Conservation (phyloP, 176 grass and related monocot genomes). For the Otatea glauca region DNA sequence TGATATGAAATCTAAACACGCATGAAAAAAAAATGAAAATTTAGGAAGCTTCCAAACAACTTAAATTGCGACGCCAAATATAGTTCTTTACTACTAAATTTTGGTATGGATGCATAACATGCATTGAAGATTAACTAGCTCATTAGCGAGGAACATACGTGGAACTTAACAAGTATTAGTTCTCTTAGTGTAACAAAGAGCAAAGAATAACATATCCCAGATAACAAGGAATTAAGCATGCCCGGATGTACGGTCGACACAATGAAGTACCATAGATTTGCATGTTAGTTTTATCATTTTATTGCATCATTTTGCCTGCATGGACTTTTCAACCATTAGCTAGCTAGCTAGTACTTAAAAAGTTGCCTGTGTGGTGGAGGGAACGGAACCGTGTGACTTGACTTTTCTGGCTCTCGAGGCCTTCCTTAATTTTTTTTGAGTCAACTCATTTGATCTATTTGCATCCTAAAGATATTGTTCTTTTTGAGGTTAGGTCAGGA, state of each 20-base stretch:
- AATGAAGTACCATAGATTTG: not conserved
- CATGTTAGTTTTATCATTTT: not conserved
- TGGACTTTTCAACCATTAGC: conserved; percentile 27
- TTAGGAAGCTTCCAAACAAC: not conserved
- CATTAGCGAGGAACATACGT: not conserved
- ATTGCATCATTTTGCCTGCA: not conserved
- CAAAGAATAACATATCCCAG: not conserved
- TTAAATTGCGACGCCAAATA: not conserved
- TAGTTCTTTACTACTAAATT: not conserved
- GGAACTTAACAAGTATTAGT: not conserved
- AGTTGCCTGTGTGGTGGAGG: not conserved
- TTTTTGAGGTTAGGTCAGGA: conserved; percentile 44
- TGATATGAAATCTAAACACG: conserved; percentile 10
- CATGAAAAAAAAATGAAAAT: not conserved
- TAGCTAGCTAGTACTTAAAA: conserved; percentile 29
- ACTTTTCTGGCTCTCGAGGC: conserved; percentile 20
- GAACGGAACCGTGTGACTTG: conserved; percentile 21
- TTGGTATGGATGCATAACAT: not conserved
- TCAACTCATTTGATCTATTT: conserved; percentile 31
- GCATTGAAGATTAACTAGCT: not conserved
- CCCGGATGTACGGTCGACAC: not conserved
- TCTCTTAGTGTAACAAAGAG: not conserved
- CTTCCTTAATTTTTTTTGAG: conserved; percentile 11
- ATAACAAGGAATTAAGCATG: not conserved
- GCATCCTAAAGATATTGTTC: conserved; percentile 43